A percentile compares a stretch with the other conserved stretches of the same genome.
Conservation (phyloP, 495 filamentous ascomycete genomes). For the Tuber melanosporum region DNA sequence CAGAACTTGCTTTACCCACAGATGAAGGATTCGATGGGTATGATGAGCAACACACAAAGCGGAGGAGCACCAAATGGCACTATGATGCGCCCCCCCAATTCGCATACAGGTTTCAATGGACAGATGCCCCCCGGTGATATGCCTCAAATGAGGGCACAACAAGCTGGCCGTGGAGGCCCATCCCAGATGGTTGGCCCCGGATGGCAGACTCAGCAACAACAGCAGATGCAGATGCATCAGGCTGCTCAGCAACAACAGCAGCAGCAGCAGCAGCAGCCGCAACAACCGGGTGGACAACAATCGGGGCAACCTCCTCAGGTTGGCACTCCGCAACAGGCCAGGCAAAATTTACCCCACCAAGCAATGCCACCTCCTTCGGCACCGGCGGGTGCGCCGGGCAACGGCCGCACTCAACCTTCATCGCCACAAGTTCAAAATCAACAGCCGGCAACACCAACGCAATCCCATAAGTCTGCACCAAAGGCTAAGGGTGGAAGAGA, state of each 20-base stretch:
- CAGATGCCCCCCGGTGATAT: constrained; percentile 59
- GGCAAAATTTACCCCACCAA: constrained; percentile 42
- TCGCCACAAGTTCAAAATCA: constrained; percentile 70
- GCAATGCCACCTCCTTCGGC: constrained; percentile 87
- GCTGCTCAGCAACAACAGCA: constrained; percentile 43
- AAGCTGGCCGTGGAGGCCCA: constrained; percentile 45
- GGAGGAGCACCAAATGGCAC: constrained; percentile 55
- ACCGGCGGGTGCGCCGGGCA: constrained; percentile 54
- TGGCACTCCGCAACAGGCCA: constrained; percentile 64
- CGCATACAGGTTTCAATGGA: constrained; percentile 67
- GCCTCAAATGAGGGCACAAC: constrained; percentile 39
- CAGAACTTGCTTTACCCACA: constrained; percentile 58
- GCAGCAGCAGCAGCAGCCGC: constrained; percentile 36
- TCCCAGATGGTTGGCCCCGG: constrained; percentile 13
- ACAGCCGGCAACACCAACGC: constrained; percentile 81
- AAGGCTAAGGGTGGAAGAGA: constrained; percentile 69
- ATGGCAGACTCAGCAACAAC: constrained; percentile 30
- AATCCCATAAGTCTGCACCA: constrained; percentile 66
- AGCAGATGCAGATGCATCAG: constrained; percentile 41
- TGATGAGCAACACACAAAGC: constrained; percentile 50
- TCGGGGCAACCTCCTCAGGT: constrained; percentile 57
- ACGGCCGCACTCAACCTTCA: constrained; percentile 61
- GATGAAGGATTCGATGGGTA: constrained; percentile 53
- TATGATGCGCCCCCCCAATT: constrained; percentile 76
- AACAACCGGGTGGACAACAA: constrained; percentile 54